Base-by-base conservation (phyloP, 2,329 filamentous ascomycete genomes). In the Tolypocladium capitatum region DNA sequence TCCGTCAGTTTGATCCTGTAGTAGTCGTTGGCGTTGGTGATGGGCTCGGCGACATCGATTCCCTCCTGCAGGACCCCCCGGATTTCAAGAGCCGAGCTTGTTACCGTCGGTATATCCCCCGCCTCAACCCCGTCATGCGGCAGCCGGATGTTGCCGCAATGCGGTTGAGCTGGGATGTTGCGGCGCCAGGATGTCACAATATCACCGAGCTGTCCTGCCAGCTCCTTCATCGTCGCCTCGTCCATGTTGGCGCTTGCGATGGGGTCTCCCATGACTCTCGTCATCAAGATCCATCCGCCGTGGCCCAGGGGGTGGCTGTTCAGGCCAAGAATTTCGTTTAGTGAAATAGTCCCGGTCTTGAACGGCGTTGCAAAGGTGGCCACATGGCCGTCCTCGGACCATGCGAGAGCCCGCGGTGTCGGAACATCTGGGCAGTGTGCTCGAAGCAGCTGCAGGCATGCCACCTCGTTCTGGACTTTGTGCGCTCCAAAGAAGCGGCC, bases 391-490 rank as follows among this genome's bases (percentile, higher is more conserved):
- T 55, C 48, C 24, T 52, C 51, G 10, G 55, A 57, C 56, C 56
- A 57, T 5, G 56, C 56, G 2, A 53, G 32, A 3, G 53, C 48
- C 2, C 48, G 43, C 0, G 56, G 56, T 5, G 48, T 30, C 9
- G 55, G 54, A 2, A 57, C 27, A 5, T 51, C 48, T 3, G 53
- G 52, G 31, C 56, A 57, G 38, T 55, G 47, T 16, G 49, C 33
- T 5, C 51, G 41, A 10, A 56, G 35, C 2, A 56, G 33, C 16
- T 49, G 47, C 20, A 58, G 47, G 34, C 50, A 55, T 6, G 49
- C 48, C 2, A 57, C 55, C 41, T 58, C 56, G 31, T 57, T 58
- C 34, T 58, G 52, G 3, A 55, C 46, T 40, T 58, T 57, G 43
- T 53, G 49, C 1, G 49, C 48, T 4, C 46, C 51, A 31, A 56